Percentiles rank a stretch among this genome's conserved stretches.
These are phyloP conservation scores for Hordeum marinum DNA, from an alignment of 176 grass and related monocot genomes.

Conservation along the genomic window DNA sequence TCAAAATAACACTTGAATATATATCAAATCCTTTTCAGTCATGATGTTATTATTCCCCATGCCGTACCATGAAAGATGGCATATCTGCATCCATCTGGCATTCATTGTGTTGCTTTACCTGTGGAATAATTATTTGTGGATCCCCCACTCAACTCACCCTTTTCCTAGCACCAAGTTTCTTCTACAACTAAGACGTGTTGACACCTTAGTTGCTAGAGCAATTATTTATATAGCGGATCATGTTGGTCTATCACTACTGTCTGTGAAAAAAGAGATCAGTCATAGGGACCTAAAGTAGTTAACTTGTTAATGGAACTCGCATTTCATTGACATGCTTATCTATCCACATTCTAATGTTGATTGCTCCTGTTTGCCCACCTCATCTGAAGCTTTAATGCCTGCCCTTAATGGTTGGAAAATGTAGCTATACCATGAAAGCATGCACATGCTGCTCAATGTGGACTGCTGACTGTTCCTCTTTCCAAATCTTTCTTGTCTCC, in stretches of 20 bases:
- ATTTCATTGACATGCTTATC: slow-evolving; percentile 28
- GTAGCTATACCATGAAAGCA: slow-evolving; percentile 50
- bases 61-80: slow-evolving; percentile 25
- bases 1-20: slow-evolving; percentile 19
- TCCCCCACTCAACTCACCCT: slow-evolving; percentile 31
- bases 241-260: not conserved
- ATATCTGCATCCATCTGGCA: slow-evolving; percentile 41
- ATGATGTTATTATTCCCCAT: slow-evolving; percentile 29
- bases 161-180: slow-evolving; percentile 34
- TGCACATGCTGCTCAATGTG: slow-evolving; percentile 31
- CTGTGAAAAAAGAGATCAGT: slow-evolving; percentile 19
- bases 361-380: slow-evolving; percentile 28
- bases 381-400: slow-evolving; percentile 34
- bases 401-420: slow-evolving; percentile 39
- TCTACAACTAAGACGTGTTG: slow-evolving; percentile 15
- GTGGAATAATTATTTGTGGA: slow-evolving; percentile 41
- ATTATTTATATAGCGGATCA: slow-evolving; percentile 38
- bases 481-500: not conserved
- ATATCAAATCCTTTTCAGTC: not conserved
- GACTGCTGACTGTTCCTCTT: slow-evolving; percentile 6
- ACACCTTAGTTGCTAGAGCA: slow-evolving; percentile 20
- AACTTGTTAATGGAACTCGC: slow-evolving; percentile 18
- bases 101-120: slow-evolving; percentile 32
- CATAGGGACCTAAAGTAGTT: slow-evolving; percentile 27
- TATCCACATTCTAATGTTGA: slow-evolving; percentile 37